Evolutionary conservation across 2,329 filamentous ascomycete genomes (phyloP), one percentile per base, ranked within the genome.

Genomic region (Trichoderma atrobrunneum): DNA sequence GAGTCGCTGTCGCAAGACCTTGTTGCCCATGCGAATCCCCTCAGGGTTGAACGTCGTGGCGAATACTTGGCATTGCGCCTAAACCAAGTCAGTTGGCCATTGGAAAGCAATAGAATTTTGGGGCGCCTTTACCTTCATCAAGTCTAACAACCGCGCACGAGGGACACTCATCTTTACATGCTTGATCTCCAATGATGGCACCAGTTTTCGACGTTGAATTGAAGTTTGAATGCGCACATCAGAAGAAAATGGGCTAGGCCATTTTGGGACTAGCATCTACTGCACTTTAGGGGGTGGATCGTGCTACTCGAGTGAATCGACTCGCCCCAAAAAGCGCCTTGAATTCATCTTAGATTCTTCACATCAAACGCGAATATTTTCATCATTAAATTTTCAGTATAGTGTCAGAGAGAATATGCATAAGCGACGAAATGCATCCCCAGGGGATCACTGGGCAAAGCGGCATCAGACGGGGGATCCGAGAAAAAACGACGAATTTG

Each of bases 11-110:
- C 95, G 93, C 73, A 99, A 87, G 80, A 99, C 87, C 83, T 96
- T 97, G 85, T 96, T 98, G 79, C 96, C 96, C 76, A 93, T 89
- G 74, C 96, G 93, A 74, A 92, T 82, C 76, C 90, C 86, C 70
- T 93, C 87, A 30, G 96, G 96, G 83, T 99, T 99, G 86, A 91
- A 98, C 68, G 91, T 95, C 65, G 92, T 93, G 78, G 91, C 91
- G 86, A 98, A 99, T 84, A 98, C 89, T 81, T 91, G 90, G 87
- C 94, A 97, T 91, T 95, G 94, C 79, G 89, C 88, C 95, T 98
- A 77, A 56, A 1, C 12, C 24, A 6, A 32, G 73, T 82, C 59
- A 83, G 78, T 56, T 68, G 57, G 36, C 60, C 30, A 3, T 30
- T 39, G 39, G n/a, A 0, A 5, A 66, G 30, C 39, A 18, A n/a